Conservation (phyloP, 169 alveolate species). For the Babesia gibsoni region DNA sequence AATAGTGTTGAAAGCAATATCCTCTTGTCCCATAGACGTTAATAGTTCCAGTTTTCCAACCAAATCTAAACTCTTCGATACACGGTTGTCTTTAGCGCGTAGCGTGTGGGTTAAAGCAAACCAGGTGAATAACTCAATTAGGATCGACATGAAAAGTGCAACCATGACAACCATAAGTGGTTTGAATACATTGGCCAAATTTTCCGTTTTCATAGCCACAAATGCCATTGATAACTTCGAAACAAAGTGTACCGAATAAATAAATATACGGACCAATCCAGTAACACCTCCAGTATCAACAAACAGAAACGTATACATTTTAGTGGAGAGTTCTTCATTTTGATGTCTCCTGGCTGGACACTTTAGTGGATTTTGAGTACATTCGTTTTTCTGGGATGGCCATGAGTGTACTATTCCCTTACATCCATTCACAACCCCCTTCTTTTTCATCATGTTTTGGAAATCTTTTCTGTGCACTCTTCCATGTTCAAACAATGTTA, state of each 20-base stretch:
- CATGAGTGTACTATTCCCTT: neutral
- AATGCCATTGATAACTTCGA: constrained; percentile 17
- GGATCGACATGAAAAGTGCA: constrained; percentile 3
- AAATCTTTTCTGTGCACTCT: neutral
- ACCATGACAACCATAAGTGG: constrained; percentile 4
- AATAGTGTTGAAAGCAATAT: constrained; percentile 5
- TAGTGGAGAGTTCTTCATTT: constrained; percentile 23
- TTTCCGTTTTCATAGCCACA: neutral
- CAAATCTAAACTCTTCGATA: constrained; percentile 8
- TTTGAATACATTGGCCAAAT: constrained; percentile 3
- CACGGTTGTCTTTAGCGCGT: constrained; percentile 12
- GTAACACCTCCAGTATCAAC: constrained; percentile 3
- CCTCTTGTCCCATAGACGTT: constrained; percentile 23
- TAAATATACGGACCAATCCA: neutral
- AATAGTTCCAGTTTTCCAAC: constrained; percentile 5
- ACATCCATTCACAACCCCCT: neutral
- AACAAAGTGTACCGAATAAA: neutral
- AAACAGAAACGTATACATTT: constrained; percentile 9
- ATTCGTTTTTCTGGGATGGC: neutral
- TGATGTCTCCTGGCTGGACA: constrained; percentile 39
- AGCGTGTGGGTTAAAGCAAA: neutral
- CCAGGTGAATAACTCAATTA: neutral
- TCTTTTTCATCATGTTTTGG: neutral
- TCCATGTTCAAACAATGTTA: constrained; percentile 35
- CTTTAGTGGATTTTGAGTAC: constrained; percentile 13